Percentiles rank a stretch among this genome's conserved stretches.
Conservation (phyloP, 2,329 filamentous ascomycete species). For the Diaporthe batatas region DNA sequence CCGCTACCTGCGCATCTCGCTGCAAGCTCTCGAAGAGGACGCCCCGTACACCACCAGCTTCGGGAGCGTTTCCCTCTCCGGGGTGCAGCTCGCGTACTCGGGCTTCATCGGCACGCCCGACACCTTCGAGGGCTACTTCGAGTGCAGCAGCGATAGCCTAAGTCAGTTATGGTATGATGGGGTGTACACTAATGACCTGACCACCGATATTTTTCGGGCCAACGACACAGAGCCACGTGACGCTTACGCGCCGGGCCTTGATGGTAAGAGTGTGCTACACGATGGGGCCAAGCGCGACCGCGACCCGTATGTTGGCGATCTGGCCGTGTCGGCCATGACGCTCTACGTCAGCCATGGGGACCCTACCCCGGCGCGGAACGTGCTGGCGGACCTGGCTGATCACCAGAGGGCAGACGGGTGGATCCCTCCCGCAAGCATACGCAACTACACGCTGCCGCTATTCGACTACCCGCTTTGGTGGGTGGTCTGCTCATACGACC, state of each 20-base stretch:
- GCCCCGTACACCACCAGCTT: constrained; percentile 58
- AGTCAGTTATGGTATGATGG: constrained; percentile 68
- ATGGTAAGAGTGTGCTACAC: constrained; percentile 61
- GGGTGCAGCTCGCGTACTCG: constrained; percentile 58
- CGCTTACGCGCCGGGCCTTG: constrained; percentile 57
- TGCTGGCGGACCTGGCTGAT: constrained; percentile 62
- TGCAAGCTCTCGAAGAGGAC: constrained; percentile 60
- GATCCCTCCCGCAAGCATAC: constrained; percentile 67
- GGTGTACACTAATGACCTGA: constrained; percentile 65
- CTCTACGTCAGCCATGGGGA: constrained; percentile 62
- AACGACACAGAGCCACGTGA: constrained; percentile 64
- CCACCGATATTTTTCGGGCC: constrained; percentile 59
- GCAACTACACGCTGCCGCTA: constrained; percentile 60
- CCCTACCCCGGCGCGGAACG: constrained; percentile 57
- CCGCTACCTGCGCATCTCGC: constrained; percentile 62
- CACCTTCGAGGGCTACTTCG: constrained; percentile 65
- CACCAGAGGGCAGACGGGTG: constrained; percentile 65
- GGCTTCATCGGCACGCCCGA: constrained; percentile 62
- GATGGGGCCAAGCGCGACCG: constrained; percentile 67
- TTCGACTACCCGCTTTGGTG: constrained; percentile 69
- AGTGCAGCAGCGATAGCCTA: constrained; percentile 63
- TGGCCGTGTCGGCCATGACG: constrained; percentile 63
- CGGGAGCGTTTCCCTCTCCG: constrained; percentile 59
- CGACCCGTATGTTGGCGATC: constrained; percentile 66
- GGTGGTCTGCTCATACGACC: constrained; percentile 62